Evolutionary conservation across 2,329 filamentous ascomycete genomes (phyloP), one percentile per base, ranked within the genome.

Genomic region (Paraphaeosphaeria sporulosa): DNA sequence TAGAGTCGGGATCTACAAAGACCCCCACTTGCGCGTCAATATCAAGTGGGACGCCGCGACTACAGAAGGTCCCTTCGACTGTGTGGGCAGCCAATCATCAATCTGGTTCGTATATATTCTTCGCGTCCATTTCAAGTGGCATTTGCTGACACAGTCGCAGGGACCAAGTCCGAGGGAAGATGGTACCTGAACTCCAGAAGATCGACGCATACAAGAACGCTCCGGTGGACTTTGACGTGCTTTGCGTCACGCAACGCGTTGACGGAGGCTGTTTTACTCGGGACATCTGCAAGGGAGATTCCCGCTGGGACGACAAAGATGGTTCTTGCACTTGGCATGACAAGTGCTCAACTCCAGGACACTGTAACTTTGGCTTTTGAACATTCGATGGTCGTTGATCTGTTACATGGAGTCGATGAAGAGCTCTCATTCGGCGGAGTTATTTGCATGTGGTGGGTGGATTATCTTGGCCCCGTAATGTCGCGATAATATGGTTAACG

Each of bases 321-420:
- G n/a, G n/a, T 4, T 43, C 40, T 21, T 53, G 50, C 38, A 9
- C n/a, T n/a, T 42, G 50, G 50, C 50, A 44, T 13, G 23, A 43
- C 15, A 53, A 53, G 50, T 53, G 50, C 36, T 15, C 5, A 1
- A 32, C 10, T 27, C 38, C 38, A 4, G 13, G 38, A 3, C 15
- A 44, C n/a, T 53, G 50, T 23, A 10, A 21, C 17, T 34, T 49
- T 32, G 10, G 10, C 30, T 32, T 8, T 9, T 32, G 10, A 32
- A 32, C 30, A 9, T 32, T 32, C 30, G 30, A 12, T 32, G 30
- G 30, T 8, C 30, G 4, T 9, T 2, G 30, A 8, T 5, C 30
- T 32, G 10, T 32, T 9, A 21, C 27, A n/a, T 40, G 4, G 2
- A n/a, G 17, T 17, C 36, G 36, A 15, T n/a, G 36, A n/a, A 15